A percentile compares a stretch with the other conserved stretches of the same genome.
These are phyloP conservation scores for Cutaneotrichosporon cyanovorans DNA, from an alignment of 1,284 basidiomycete species.

Conservation along the genomic window DNA sequence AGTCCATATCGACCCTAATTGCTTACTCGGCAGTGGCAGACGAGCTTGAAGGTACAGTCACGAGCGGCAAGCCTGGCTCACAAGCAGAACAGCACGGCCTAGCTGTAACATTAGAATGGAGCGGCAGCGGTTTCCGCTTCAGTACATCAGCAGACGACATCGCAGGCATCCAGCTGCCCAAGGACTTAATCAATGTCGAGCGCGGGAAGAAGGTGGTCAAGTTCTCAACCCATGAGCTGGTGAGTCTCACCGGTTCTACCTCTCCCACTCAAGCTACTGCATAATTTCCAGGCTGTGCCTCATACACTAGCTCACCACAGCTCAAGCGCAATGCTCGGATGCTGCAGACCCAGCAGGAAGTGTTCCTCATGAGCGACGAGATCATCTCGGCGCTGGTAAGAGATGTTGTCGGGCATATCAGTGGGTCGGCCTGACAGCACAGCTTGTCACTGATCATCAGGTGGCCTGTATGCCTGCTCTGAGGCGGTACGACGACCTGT, in stretches of 20 bases:
- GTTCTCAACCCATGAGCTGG: conserved; percentile 74
- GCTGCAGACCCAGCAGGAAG: conserved; percentile 32
- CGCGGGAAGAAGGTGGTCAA: conserved; percentile 26
- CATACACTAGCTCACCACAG: no score
- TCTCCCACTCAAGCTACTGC: no score
- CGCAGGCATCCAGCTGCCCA: conserved; percentile 1
- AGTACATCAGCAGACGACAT: conserved; percentile 1
- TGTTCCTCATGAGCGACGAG: conserved; percentile 71
- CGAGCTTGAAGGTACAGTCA: neutral
- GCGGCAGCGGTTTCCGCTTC: conserved; percentile 9
- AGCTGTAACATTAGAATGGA: conserved; percentile 8
- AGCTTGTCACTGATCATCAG: conserved; percentile 18
- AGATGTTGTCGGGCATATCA: conserved; percentile 59
- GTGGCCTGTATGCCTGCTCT: conserved; percentile 73
- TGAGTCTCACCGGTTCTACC: no score
- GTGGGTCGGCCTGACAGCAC: conserved; percentile 17
- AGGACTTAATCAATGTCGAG: conserved; percentile 9
- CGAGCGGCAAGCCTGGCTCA: neutral
- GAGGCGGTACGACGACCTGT: conserved; percentile 58
- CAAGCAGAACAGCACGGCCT: conserved; percentile 6
- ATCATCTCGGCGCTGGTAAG: conserved; percentile 64
- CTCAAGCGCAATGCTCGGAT: conserved; percentile 29
- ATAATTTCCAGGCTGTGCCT: no score
- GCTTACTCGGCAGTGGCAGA: neutral
- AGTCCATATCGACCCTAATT: neutral